phyloP scores from a whole-genome alignment of 768 basidiomycete genomes.

The Pisolithus sp. region DNA sequence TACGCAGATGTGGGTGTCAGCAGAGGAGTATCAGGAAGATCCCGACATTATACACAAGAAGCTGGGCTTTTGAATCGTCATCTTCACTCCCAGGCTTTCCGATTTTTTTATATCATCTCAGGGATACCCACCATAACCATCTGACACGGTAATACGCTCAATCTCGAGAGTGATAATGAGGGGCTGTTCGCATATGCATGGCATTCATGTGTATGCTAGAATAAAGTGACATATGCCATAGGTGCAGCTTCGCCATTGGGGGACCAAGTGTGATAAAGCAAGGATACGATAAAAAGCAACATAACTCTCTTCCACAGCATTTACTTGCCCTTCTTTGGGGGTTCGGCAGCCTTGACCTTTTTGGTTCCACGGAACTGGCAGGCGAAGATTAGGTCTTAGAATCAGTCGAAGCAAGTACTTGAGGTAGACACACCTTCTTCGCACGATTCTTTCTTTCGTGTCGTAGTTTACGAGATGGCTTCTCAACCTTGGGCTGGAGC shows the following conservation, averaged over 20 bases:
- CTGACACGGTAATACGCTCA: conserved; percentile 29
- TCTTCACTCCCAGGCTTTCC: conserved; percentile 3
- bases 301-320: conserved; percentile 19
- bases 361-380: conserved; percentile 86
- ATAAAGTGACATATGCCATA: conserved; percentile 35
- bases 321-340: conserved; percentile 91
- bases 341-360: conserved; percentile 89
- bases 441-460: conserved; percentile 99
- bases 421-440: conserved; percentile 74
- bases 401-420: not conserved
- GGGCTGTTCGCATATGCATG: conserved; percentile 21
- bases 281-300: conserved; percentile 9
- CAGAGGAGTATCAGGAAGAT: conserved; percentile 98
- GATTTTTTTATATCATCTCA: conserved; percentile 8
- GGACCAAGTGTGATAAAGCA: conserved; percentile 19
- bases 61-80: conserved; percentile 57
- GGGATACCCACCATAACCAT: conserved; percentile 28
- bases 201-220: conserved; percentile 18
- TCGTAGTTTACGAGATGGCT: conserved; percentile 92
- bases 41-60: conserved; percentile 98
- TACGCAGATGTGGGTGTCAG: conserved; percentile 96
- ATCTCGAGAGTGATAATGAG: conserved; percentile 19
- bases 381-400: conserved; percentile 12
- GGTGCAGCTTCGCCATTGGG: conserved; percentile 34
- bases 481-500: conserved; percentile 70